Conservation (phyloP, 257 asterid genomes). For the Schizonepeta tenuifolia region DNA sequence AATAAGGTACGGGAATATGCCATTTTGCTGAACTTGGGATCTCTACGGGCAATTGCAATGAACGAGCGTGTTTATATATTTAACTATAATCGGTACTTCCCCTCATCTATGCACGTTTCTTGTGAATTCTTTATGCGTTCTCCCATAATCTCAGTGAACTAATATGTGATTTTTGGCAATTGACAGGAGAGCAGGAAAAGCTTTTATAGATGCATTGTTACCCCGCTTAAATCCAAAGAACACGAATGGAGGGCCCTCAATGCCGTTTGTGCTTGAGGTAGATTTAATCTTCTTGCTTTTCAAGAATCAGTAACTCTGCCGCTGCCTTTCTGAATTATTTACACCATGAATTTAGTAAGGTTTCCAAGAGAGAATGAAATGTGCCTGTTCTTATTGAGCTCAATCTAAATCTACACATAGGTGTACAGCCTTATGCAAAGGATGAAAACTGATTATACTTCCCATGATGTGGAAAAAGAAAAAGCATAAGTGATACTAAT, state of each 20-base stretch:
- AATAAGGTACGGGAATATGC: constrained; percentile 91
- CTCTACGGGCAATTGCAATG: constrained; percentile 91
- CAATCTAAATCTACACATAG: constrained; percentile 4
- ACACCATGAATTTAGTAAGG: constrained; percentile 2
- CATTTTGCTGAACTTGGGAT: constrained; percentile 88
- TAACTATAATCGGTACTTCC: constrained; percentile 84
- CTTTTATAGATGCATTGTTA: constrained; percentile 84
- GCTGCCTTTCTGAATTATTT: not conserved
- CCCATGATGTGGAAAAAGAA: not conserved
- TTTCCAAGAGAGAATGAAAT: constrained; percentile 4
- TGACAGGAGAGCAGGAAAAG: constrained; percentile 89
- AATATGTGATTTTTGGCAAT: constrained; percentile 34
- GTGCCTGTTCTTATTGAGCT: constrained; percentile 15
- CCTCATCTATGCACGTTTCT: constrained; percentile 20
- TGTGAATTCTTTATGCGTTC: constrained; percentile 10
- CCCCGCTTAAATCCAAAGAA: constrained; percentile 88
- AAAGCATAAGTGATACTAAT: not conserved
- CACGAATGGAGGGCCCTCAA: constrained; percentile 74
- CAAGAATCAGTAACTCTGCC: constrained; percentile 3
- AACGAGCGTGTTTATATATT: constrained; percentile 85
- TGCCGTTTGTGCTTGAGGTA: constrained; percentile 99
- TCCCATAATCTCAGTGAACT: constrained; percentile 16
- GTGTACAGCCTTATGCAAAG: not conserved
- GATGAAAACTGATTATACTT: not conserved
- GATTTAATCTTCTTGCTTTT: constrained; percentile 23